A percentile compares a stretch with the other conserved stretches of the same genome.
Evolutionary conservation across 2,329 filamentous ascomycete genomes (phyloP).

Genomic region (Claviceps sp.): DNA sequence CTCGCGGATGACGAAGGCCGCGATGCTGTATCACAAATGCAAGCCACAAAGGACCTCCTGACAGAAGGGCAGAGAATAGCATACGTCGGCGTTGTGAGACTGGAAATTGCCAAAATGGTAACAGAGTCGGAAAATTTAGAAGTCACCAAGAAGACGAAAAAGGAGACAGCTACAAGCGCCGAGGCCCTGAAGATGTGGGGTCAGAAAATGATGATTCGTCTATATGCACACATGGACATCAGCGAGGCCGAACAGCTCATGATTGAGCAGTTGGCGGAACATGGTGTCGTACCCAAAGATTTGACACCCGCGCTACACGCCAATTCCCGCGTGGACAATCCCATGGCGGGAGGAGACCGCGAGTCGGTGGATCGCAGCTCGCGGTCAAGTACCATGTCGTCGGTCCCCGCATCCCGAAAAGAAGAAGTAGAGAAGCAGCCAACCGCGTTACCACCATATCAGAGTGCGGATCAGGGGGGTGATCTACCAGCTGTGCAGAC

Average conservation of each 20-base stretch:
- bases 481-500: slow-evolving; percentile 68
- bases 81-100: slow-evolving; percentile 78
- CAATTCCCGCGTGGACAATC: slow-evolving; percentile 87
- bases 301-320: slow-evolving; percentile 78
- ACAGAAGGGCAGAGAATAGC: slow-evolving; percentile 93
- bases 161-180: slow-evolving; percentile 51
- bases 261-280: slow-evolving; percentile 92
- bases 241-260: slow-evolving; percentile 84
- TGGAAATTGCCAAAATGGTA: slow-evolving; percentile 69
- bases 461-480: slow-evolving; percentile 51
- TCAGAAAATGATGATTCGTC: slow-evolving; percentile 92
- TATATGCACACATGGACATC: slow-evolving; percentile 96
- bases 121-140: slow-evolving; percentile 51
- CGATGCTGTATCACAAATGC: slow-evolving; percentile 79
- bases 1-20: slow-evolving; percentile 58
- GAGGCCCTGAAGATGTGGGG: slow-evolving; percentile 91
- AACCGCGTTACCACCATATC: slow-evolving; percentile 43
- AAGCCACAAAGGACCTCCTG: slow-evolving; percentile 87
- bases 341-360: slow-evolving; percentile 47
- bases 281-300: slow-evolving; percentile 76
- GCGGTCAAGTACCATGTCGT: slow-evolving; percentile 11
- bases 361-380: slow-evolving; percentile 6
- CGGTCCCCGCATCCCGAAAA: slow-evolving; percentile 10
- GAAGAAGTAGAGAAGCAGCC: slow-evolving; percentile 34
- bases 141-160: slow-evolving; percentile 54